Base-by-base conservation (phyloP, 140 eudicot genomes). In the Flaveria floridana region DNA sequence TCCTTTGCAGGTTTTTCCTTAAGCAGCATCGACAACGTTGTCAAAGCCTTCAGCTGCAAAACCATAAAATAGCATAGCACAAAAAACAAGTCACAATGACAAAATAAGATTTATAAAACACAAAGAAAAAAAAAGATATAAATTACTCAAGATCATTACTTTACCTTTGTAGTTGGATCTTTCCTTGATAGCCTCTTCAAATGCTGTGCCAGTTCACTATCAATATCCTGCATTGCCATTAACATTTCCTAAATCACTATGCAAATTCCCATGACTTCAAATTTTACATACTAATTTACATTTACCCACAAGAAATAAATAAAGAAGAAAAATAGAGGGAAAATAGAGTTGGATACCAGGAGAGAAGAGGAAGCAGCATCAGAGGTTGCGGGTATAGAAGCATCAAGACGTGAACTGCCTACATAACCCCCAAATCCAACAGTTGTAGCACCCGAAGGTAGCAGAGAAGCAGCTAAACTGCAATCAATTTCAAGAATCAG, bases 401-500 rank as follows among this genome's bases (percentile, higher is more conserved):
- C 42, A 64, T 88, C 97, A 6, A 94, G 87, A 4, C 97, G 89
- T 4, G 97, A 84, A 70, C 87, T 82, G 28, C 99, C 99, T 5
- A 94, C 89, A 80, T 87, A 94, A 50, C 99, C 99, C 58, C 99
- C 99, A 55, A 94, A 94, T 64, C 99, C 99, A 72, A 91, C 89
- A 11, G 89, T 74, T 4, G 95, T 65, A 56, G 92, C 87, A 42
- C 92, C 96, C 4, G 92, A 69, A 0, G 99, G 99, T 84, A 94
- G 68, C 55, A 94, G 79, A 37, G 99, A 94, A 59, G 99, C 95
- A 62, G 99, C 99, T 75, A 88, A 73, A 74, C 99, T 94, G 86
- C 78, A 83, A 76, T 3, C 39, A 67, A 42, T n/a, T 15, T 74
- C 52, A 4, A 51, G 62, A 19, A 5, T n/a, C 26, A 70, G 68